Evolutionary conservation across 768 basidiomycete species (phyloP).

Genomic region (Lentinula sp.): DNA sequence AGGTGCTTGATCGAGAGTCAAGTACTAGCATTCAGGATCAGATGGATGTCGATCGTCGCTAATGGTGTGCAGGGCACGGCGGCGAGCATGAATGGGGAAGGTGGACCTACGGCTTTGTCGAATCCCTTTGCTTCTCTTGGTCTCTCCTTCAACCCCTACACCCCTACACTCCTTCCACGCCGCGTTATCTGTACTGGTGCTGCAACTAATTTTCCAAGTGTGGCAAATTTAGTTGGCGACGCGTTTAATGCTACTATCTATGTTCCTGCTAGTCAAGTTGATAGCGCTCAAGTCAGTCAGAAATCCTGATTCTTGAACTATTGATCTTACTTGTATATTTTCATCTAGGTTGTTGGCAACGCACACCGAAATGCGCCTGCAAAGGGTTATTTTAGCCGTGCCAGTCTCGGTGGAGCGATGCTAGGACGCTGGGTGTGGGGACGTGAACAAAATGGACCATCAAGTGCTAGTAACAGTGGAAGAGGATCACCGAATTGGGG

Average conservation of each 20-base stretch:
- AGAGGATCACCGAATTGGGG: slow-evolving; percentile 21
- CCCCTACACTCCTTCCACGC: slow-evolving; percentile 55
- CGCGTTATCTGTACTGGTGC: slow-evolving; percentile 72
- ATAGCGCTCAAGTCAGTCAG: slow-evolving; percentile 58
- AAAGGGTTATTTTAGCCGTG: slow-evolving; percentile 60
- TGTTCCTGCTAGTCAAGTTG: slow-evolving; percentile 69
- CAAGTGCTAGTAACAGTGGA: not conserved
- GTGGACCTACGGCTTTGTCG: slow-evolving; percentile 4
- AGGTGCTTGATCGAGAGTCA: slow-evolving; percentile 83
- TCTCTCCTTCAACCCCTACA: slow-evolving; percentile 76
- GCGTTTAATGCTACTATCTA: slow-evolving; percentile 80
- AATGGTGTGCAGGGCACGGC: slow-evolving; percentile 55
- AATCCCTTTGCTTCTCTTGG: slow-evolving; percentile 42
- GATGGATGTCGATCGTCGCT: slow-evolving; percentile 70
- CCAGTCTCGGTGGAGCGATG: slow-evolving; percentile 70
- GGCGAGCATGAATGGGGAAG: slow-evolving; percentile 10
- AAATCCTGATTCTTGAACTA: not conserved
- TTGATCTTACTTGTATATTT: not conserved
- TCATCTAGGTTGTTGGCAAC: slow-evolving; percentile 17
- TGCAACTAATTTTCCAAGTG: slow-evolving; percentile 78
- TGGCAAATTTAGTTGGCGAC: slow-evolving; percentile 75
- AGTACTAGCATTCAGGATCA: slow-evolving; percentile 73
- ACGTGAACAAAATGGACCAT: slow-evolving; percentile 36
- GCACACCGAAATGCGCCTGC: slow-evolving; percentile 70
- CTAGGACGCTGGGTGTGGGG: slow-evolving; percentile 86